Conservation (phyloP, 2,329 filamentous ascomycete species). For the Neofusicoccum kwambonambiense region DNA sequence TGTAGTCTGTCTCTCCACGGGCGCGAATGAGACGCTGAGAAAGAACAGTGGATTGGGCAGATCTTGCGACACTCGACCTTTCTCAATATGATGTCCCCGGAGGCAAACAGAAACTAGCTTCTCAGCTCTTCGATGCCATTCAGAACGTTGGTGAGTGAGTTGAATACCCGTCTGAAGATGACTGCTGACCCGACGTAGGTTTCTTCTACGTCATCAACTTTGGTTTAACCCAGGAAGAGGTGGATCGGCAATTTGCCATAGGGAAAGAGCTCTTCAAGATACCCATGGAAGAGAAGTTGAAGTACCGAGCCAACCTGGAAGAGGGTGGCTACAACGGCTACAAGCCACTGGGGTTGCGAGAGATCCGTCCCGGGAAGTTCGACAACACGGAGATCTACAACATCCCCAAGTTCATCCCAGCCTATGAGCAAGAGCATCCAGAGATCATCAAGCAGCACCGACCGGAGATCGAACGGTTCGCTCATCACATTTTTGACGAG, state of each 20-base stretch:
- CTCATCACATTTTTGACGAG: neutral
- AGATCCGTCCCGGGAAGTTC: constrained; percentile 28
- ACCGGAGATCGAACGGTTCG: constrained; percentile 56
- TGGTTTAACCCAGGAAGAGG: constrained; percentile 57
- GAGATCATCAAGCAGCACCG: constrained; percentile 42
- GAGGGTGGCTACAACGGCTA: constrained; percentile 26
- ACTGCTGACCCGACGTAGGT: neutral
- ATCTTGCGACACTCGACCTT: constrained; percentile 22
- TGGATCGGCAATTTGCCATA: constrained; percentile 61
- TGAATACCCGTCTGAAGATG: neutral
- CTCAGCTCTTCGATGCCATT: constrained; percentile 22
- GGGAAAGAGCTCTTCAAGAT: constrained; percentile 59
- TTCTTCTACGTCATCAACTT: constrained; percentile 64
- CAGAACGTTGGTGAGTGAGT: constrained; percentile 6
- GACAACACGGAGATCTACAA: constrained; percentile 63
- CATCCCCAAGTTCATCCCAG: constrained; percentile 52
- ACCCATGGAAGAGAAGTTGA: constrained; percentile 58
- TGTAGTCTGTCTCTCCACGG: neutral
- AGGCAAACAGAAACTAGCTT: constrained; percentile 22
- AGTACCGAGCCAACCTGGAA: constrained; percentile 44
- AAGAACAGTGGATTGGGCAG: constrained; percentile 24
- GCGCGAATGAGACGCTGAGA: neutral
- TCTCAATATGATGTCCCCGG: constrained; percentile 22
- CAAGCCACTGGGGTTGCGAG: constrained; percentile 42
- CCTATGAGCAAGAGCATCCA: constrained; percentile 28